Evolutionary conservation across 257 asterid genomes (phyloP), one percentile per base, ranked within the genome.

Genomic region (Perilla frutescens): DNA sequence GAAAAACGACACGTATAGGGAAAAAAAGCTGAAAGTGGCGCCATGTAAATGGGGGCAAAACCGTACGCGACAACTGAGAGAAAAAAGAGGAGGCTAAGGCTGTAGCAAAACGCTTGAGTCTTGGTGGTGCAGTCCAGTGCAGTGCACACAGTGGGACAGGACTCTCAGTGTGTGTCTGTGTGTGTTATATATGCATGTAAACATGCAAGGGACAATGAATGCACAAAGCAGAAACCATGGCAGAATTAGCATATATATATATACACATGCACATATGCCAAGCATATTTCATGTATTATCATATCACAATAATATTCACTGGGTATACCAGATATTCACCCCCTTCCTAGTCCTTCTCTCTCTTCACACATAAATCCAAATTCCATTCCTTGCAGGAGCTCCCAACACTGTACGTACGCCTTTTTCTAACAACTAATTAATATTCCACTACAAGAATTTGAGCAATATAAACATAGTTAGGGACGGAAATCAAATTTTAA

Each of bases 31-130:
- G 78, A 66, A 51, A 51, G 66, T 15, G 78, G 81, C 54, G 80
- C 70, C 73, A 59, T 74, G 76, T 70, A 68, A 69, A 77, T 15
- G 81, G 62, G 66, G 80, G 79, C 82, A 76, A 81, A 67, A 50
- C 43, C 76, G 85, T 81, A 84, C 79, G 50, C 78, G 85, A 80
- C 85, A 79, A 80, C 80, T 75, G 84, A 60, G 79, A 70, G 70
- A 51, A 69, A 75, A 70, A 68, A 69, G 59, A n/a, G 81, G 81
- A 10, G 80, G 74, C 73, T 54, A 69, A 79, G 68, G 74, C 83
- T 65, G 76, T 69, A 57, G 72, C 66, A 31, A 62, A 56, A 56
- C 43, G 76, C 62, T 63, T 58, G 55, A 36, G 63, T 13, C 56
- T 69, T 47, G 69, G 47, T 45, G 68, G 79, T 74, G 71, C 26